A percentile compares a stretch with the other conserved stretches of the same genome.
Conservation (phyloP, 2,329 filamentous ascomycete species). For the Penicillium sp. region DNA sequence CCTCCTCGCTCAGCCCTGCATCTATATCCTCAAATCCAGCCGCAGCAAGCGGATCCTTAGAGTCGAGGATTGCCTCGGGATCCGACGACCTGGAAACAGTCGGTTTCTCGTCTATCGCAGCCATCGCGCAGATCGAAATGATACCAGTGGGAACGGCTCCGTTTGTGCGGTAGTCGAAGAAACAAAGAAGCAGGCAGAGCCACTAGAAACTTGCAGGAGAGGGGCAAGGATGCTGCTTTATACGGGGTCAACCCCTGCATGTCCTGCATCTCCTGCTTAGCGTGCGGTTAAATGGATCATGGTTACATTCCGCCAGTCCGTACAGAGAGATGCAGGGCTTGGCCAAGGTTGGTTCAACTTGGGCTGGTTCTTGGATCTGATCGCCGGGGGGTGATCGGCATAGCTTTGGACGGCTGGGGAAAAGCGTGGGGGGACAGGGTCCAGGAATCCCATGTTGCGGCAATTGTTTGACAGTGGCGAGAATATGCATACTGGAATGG, state of each 20-base stretch:
- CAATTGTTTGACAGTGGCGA: not conserved
- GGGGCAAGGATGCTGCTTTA: slow-evolving; percentile 10
- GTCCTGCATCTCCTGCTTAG: not conserved
- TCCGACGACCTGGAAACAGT: slow-evolving; percentile 18
- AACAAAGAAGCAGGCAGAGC: not conserved
- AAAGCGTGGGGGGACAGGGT: not conserved
- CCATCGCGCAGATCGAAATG: slow-evolving; percentile 10
- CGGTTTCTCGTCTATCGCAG: slow-evolving; percentile 10
- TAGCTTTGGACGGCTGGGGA: not conserved
- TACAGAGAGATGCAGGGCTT: too few species aligned
- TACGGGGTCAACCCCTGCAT: not conserved
- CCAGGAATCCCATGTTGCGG: not conserved
- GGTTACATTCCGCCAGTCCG: not conserved
- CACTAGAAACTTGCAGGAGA: not conserved
- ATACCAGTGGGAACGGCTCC: not conserved
- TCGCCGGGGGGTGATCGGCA: slow-evolving; percentile 5
- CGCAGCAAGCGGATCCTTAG: slow-evolving; percentile 12
- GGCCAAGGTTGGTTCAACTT: too few species aligned
- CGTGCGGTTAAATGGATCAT: not conserved
- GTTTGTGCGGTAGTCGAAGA: not conserved
- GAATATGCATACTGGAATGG: not conserved
- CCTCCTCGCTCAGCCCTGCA: slow-evolving; percentile 60
- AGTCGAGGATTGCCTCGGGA: slow-evolving; percentile 17
- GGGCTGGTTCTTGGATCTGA: too few species aligned
- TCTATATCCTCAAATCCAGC: slow-evolving; percentile 53